These are phyloP conservation scores for Tulasnella sp. DNA, from an alignment of 768 basidiomycete species.

Conservation along the genomic window DNA sequence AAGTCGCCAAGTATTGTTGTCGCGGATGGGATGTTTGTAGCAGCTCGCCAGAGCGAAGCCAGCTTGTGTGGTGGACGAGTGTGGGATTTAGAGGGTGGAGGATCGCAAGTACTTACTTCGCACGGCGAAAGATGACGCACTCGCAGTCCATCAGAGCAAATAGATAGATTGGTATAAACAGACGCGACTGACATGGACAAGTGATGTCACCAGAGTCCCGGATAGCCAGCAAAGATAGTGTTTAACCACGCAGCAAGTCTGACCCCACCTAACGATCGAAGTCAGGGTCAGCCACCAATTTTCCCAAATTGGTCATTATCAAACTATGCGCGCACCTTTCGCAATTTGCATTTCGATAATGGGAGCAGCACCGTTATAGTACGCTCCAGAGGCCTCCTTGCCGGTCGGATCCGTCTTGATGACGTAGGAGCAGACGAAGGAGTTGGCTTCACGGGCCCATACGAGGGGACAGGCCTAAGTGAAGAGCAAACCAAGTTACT, in stretches of 20 bases:
- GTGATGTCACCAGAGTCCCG: background rate
- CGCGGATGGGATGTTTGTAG: background rate
- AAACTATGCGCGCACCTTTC: background rate
- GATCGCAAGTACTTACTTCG: background rate
- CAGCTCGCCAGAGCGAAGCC: too few relatives aligned
- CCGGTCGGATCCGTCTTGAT: background rate
- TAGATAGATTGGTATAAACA: background rate
- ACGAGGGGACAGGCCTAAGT: background rate
- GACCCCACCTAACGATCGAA: constrained; percentile 5
- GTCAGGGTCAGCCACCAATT: background rate
- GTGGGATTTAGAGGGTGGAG: background rate
- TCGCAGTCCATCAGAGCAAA: background rate
- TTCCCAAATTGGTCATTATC: background rate
- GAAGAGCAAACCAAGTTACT: too few relatives aligned
- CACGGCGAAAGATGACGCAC: too few relatives aligned
- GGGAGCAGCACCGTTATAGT: constrained; percentile 21
- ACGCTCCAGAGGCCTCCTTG: constrained; percentile 9
- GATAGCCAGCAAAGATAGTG: constrained; percentile 28
- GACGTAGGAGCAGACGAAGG: constrained; percentile 29
- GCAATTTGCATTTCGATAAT: constrained; percentile 31
- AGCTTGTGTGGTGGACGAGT: background rate
- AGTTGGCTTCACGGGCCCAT: constrained; percentile 28
- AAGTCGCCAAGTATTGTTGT: background rate
- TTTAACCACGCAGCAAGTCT: constrained; percentile 35
- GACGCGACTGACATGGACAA: background rate